These are phyloP conservation scores for Monotropa hypopitys DNA, from an alignment of 179 eudicot species.

Conservation along the genomic window DNA sequence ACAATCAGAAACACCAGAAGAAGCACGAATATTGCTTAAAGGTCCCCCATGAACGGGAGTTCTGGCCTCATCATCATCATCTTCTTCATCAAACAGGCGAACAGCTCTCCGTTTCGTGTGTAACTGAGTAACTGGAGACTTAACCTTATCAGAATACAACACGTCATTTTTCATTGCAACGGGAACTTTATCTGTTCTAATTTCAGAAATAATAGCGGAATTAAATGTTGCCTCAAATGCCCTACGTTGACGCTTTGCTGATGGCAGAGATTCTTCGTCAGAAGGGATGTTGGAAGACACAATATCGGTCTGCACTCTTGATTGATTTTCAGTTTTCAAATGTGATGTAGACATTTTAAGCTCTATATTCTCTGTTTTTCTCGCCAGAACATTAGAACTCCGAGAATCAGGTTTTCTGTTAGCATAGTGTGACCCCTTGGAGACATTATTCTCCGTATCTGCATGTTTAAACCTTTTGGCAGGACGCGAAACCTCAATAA, in stretches of 20 bases:
- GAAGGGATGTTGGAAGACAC: conserved; percentile 17
- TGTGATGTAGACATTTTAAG: conserved; percentile 4
- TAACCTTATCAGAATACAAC: conserved; percentile 11
- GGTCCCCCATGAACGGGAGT: conserved; percentile 73
- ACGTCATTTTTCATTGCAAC: conserved; percentile 22
- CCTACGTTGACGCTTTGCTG: conserved; percentile 38
- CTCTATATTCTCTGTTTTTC: conserved; percentile 16
- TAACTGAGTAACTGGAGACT: conserved; percentile 19
- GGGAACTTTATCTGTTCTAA: conserved; percentile 16
- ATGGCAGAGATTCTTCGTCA: conserved; percentile 39
- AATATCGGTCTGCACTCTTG: conserved; percentile 8
- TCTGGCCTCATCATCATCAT: conserved; percentile 57
- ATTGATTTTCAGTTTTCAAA: conserved; percentile 20
- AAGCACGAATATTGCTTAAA: conserved; percentile 21
- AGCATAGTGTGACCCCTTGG: conserved; percentile 18
- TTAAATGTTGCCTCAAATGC: conserved; percentile 27
- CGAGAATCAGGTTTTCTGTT: conserved; percentile 25
- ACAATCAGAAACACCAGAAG: conserved; percentile 20
- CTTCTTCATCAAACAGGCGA: conserved; percentile 54
- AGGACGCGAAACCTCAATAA: conserved; percentile 17
- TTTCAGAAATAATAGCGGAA: conserved; percentile 18
- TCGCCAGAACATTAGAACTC: conserved; percentile 5
- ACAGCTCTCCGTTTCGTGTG: conserved; percentile 64
- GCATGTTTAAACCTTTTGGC: conserved; percentile 37
- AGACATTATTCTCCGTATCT: conserved; percentile 25